phyloP scores from a whole-genome alignment of 176 grass and related monocot genomes.

The Cocos nucifera region DNA sequence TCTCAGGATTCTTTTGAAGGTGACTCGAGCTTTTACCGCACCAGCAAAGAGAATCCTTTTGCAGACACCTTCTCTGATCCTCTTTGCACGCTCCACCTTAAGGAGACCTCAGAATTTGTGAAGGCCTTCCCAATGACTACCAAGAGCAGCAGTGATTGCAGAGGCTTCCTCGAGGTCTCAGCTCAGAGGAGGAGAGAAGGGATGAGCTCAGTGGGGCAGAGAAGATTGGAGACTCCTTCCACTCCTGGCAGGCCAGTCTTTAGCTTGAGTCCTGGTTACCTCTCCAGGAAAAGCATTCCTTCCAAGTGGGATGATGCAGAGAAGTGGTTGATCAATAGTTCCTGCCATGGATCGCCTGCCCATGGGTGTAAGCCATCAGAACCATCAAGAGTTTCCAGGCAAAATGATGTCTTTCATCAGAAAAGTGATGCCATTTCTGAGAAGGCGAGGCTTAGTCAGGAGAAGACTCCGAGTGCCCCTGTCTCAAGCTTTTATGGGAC shows the following conservation, averaged over 20 bases:
- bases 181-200: conserved; percentile 32
- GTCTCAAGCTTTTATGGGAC: conserved; percentile 20
- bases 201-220: conserved; percentile 23
- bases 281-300: conserved; percentile 43
- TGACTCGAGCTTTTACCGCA: conserved; percentile 9
- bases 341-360: conserved; percentile 21
- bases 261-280: conserved; percentile 43
- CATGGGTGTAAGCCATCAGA: conserved; percentile 33
- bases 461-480: conserved; percentile 13
- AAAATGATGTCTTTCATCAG: conserved; percentile 14
- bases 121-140: conserved; percentile 44
- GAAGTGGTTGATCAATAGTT: conserved; percentile 66
- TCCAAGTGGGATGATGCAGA: conserved; percentile 99
- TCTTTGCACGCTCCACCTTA: conserved; percentile 40
- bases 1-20: conserved; percentile 42
- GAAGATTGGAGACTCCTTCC: conserved; percentile 24
- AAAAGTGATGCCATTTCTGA: conserved; percentile 24
- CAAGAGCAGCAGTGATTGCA: conserved; percentile 39
- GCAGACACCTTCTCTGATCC: conserved; percentile 44
- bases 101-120: conserved; percentile 56
- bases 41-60: conserved; percentile 27
- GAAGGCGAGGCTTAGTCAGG: conserved; percentile 11
- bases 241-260: conserved; percentile 42
- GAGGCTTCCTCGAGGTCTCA: conserved; percentile 30
- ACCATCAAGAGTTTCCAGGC: conserved; percentile 30